phyloP scores from a whole-genome alignment of 352 stramenopile species.

The Hyaloperonospora arabidopsidis region DNA sequence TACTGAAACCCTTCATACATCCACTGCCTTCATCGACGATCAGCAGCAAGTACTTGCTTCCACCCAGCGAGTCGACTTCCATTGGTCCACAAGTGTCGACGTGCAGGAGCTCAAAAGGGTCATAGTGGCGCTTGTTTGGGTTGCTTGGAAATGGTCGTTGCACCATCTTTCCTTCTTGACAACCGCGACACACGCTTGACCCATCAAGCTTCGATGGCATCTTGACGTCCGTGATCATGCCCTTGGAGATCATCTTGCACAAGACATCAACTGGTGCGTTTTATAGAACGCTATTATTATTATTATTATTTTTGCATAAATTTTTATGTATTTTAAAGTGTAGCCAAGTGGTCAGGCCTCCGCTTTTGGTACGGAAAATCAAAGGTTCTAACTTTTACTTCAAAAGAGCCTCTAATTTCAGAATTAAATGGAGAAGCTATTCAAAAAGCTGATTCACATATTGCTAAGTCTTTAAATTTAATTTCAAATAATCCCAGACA shows the following conservation, averaged over 20 bases:
- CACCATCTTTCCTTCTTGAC: slow-evolving; percentile 1
- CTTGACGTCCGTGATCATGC: neutral
- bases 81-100: neutral
- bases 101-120: slow-evolving; percentile 1
- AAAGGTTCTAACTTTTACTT: too few species aligned
- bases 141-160: neutral
- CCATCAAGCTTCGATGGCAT: neutral
- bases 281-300: too few species aligned
- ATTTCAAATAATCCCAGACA: too few species aligned
- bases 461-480: too few species aligned
- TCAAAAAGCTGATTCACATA: too few species aligned
- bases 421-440: too few species aligned
- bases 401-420: too few species aligned
- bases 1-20: neutral
- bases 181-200: neutral
- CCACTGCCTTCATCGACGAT: neutral
- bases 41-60: neutral
- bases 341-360: too few species aligned
- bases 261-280: neutral
- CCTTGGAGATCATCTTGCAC: neutral
- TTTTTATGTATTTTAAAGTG: too few species aligned
- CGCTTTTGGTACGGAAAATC: too few species aligned
- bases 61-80: neutral
- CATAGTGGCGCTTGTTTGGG: neutral
- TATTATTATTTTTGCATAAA: too few species aligned